Evolutionary conservation across 2,329 filamentous ascomycete genomes (phyloP).

Genomic region (Penicillium sp.): DNA sequence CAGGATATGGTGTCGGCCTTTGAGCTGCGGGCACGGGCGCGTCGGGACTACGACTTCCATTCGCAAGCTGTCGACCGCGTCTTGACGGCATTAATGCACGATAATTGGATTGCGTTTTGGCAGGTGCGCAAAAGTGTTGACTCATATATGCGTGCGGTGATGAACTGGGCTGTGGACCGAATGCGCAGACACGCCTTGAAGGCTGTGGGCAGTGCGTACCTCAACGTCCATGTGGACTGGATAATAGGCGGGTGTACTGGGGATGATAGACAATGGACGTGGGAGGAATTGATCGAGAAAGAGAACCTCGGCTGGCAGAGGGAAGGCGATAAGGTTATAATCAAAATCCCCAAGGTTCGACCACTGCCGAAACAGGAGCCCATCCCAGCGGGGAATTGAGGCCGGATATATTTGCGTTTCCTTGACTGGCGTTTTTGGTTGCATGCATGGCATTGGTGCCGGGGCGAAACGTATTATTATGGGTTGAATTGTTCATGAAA

Average conservation of each 20-base stretch:
- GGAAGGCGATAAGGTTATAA: slow-evolving; percentile 71
- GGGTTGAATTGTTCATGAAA: slow-evolving; percentile 9
- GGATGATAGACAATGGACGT: slow-evolving; percentile 52
- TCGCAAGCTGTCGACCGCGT: slow-evolving; percentile 70
- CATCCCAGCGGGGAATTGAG: slow-evolving; percentile 2
- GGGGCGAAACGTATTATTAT: slow-evolving; percentile 9
- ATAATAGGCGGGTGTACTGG: slow-evolving; percentile 57
- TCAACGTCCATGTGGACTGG: slow-evolving; percentile 72
- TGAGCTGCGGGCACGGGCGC: slow-evolving; percentile 56
- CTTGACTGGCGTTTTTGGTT: slow-evolving; percentile 13
- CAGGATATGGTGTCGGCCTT: slow-evolving; percentile 73
- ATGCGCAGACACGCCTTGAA: slow-evolving; percentile 78
- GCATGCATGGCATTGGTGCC: slow-evolving; percentile 22
- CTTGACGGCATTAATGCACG: slow-evolving; percentile 70
- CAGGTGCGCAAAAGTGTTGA: slow-evolving; percentile 70
- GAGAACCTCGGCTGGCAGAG: slow-evolving; percentile 84
- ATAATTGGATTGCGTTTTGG: slow-evolving; percentile 82
- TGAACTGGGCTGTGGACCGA: slow-evolving; percentile 77
- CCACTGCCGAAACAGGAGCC: slow-evolving; percentile 21
- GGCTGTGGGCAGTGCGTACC: slow-evolving; percentile 79
- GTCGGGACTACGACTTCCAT: slow-evolving; percentile 56
- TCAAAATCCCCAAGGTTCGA: slow-evolving; percentile 56
- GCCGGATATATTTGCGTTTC: slow-evolving; percentile 4
- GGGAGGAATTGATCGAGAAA: slow-evolving; percentile 67
- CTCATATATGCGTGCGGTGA: slow-evolving; percentile 73